A percentile compares a stretch with the other conserved stretches of the same genome.
Conservation (phyloP, 2,329 filamentous ascomycete species). For the Alternaria rosae region DNA sequence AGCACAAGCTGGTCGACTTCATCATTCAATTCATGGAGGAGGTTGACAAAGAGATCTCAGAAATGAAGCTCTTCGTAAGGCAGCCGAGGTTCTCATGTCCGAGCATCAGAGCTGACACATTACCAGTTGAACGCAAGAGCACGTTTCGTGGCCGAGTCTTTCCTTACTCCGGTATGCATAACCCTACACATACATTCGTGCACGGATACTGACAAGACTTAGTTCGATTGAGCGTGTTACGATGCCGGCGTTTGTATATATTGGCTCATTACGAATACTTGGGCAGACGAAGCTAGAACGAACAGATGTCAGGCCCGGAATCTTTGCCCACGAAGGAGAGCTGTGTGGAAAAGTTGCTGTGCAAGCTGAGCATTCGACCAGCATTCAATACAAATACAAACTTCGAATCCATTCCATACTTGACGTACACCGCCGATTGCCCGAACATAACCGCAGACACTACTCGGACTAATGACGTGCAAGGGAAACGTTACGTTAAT, state of each 20-base stretch:
- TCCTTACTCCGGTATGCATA: constrained; percentile 82
- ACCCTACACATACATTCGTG: too few species aligned
- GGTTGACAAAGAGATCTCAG: constrained; percentile 99
- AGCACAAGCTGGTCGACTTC: constrained; percentile 98
- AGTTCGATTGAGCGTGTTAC: constrained; percentile 36
- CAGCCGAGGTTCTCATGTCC: not conserved
- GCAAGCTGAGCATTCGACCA: constrained; percentile 20
- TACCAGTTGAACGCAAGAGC: constrained; percentile 89
- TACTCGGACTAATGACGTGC: not conserved
- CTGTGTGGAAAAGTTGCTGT: constrained; percentile 7
- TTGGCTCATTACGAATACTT: constrained; percentile 1
- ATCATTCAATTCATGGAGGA: constrained; percentile 99
- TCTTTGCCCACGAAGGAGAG: constrained; percentile 5
- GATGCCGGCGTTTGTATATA: constrained; percentile 19
- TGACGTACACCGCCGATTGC: constrained; percentile 1
- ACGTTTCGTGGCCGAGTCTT: constrained; percentile 97
- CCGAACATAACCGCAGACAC: not conserved
- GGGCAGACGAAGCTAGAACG: constrained; percentile 8
- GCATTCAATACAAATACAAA: constrained; percentile 21
- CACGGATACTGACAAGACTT: constrained; percentile 3
- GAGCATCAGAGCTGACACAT: constrained; percentile 38
- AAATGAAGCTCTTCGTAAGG: constrained; percentile 99
- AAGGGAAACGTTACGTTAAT: not conserved
- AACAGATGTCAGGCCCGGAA: not conserved
- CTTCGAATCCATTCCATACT: not conserved